Base-by-base conservation (phyloP, 1,139 yeast species). In the Pichia sp. region DNA sequence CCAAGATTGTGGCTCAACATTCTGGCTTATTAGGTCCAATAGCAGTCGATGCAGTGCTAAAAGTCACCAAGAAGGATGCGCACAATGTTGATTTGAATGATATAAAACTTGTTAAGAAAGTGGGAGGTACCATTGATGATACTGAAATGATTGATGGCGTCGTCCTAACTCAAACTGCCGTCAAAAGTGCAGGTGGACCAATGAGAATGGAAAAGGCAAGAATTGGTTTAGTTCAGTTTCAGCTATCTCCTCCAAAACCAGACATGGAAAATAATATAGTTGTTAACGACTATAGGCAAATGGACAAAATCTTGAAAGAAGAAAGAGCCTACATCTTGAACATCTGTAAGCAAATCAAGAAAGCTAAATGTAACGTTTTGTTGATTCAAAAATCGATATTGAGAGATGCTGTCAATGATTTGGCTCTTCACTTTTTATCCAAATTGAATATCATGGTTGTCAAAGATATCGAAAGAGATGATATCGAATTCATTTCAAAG, bases 201-300 rank as follows among this genome's bases (percentile, higher is more conserved):
- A 79, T 89, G 8, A 82, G 97, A 70, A 80, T 90, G 71, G 99
- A 93, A 70, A 93, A 92, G 77, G 99, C 99, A 30, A 80, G 77
- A 61, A 90, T 93, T 63, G 99, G 95, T 11, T 79, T 93, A 65
- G 81, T 93, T 61, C 99, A 95, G 73, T 93, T 93, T 75, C 99
- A 93, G 73, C 78, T 93, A 59, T 90, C 98, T 36, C 99, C 99
- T 47, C 99, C 99, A 64, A 93, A 93, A 70, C 99, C 99, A 44
- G 99, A 93, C 69, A 89, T 95, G 87, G 99, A 93, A 73, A 93
- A 93, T 70, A 93, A 92, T 69, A 95, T 93, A 56, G 96, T 95
- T 53, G 98, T 93, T 54, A 93, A 89, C 69, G 99, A 93, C 72
- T 93, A 93, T 75, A 83, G 99, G 74, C 99, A 95, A 73, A 93